Percentiles rank a stretch among this genome's conserved stretches.
Evolutionary conservation across 495 filamentous ascomycete genomes (phyloP).

Genomic region (Chaetomidium leptoderma): DNA sequence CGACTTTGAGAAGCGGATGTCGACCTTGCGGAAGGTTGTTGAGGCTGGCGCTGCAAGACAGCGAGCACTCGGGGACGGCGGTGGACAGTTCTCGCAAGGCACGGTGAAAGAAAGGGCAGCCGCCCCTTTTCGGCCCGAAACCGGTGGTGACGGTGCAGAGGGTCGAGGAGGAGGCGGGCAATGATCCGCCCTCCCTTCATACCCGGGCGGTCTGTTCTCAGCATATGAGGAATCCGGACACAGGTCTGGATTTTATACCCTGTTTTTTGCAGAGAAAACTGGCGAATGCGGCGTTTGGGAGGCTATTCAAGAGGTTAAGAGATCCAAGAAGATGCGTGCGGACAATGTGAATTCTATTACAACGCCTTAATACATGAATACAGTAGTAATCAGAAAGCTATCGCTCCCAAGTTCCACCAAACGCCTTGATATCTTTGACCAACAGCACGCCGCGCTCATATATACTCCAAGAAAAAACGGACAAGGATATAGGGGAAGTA

Average conservation of each 20-base stretch:
- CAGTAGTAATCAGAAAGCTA: constrained; percentile 3
- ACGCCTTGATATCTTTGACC: constrained; percentile 15
- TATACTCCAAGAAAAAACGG: neutral
- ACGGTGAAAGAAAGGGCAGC: neutral
- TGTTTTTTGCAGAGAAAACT: neutral
- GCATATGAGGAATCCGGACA: neutral
- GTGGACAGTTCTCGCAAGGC: neutral
- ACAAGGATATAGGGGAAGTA: neutral
- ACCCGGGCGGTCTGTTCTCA: neutral
- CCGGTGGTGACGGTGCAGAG: neutral
- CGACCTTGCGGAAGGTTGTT: constrained; percentile 45
- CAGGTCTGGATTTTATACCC: neutral
- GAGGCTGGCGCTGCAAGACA: constrained; percentile 41
- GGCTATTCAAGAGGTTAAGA: too few relatives aligned
- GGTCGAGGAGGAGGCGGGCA: neutral
- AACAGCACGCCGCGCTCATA: constrained; percentile 12
- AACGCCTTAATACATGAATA: constrained; percentile 8
- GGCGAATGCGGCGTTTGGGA: neutral
- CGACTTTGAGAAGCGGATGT: constrained; percentile 65
- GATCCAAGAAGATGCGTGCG: neutral
- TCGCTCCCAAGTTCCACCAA: constrained; percentile 6
- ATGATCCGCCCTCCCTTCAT: neutral
- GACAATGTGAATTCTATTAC: constrained; percentile 13
- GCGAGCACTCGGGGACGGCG: constrained; percentile 18
- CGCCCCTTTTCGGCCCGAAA: neutral